Percentiles rank a stretch among this genome's conserved stretches.
These are phyloP conservation scores for Fusarium bulbicola DNA, from an alignment of 2,329 filamentous ascomycete genomes.

Conservation along the genomic window DNA sequence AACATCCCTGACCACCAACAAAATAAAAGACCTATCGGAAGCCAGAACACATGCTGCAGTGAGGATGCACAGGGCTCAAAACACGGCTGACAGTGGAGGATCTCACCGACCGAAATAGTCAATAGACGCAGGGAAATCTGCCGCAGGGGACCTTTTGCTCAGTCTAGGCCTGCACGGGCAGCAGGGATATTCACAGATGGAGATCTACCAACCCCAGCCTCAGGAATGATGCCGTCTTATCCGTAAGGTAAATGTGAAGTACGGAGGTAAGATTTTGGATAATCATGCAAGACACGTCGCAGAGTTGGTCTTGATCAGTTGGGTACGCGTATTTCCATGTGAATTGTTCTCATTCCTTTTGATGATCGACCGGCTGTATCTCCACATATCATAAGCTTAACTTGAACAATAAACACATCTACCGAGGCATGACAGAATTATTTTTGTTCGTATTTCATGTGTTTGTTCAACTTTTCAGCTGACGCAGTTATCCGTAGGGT, in stretches of 20 bases:
- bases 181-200: conserved; percentile 14
- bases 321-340: neutral
- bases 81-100: conserved; percentile 3
- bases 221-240: conserved; percentile 24
- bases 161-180: conserved; percentile 8
- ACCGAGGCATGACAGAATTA: neutral
- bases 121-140: neutral
- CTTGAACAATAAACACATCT: neutral
- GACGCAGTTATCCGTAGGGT: conserved; percentile 12
- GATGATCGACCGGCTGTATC: conserved; percentile 14
- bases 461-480: neutral
- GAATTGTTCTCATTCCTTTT: neutral
- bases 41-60: neutral
- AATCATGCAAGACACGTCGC: conserved; percentile 10
- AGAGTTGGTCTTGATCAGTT: neutral
- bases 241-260: neutral
- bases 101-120: conserved; percentile 1
- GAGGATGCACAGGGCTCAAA: conserved; percentile 8
- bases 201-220: conserved; percentile 18
- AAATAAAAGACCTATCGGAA: conserved; percentile 1
- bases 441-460: neutral
- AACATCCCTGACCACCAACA: neutral
- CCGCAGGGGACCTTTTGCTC: conserved; percentile 16
- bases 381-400: conserved; percentile 21
- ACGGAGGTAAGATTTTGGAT: conserved; percentile 1